phyloP scores from a whole-genome alignment of 2,329 filamentous ascomycete species.

The Talaromyces verruculosus region DNA sequence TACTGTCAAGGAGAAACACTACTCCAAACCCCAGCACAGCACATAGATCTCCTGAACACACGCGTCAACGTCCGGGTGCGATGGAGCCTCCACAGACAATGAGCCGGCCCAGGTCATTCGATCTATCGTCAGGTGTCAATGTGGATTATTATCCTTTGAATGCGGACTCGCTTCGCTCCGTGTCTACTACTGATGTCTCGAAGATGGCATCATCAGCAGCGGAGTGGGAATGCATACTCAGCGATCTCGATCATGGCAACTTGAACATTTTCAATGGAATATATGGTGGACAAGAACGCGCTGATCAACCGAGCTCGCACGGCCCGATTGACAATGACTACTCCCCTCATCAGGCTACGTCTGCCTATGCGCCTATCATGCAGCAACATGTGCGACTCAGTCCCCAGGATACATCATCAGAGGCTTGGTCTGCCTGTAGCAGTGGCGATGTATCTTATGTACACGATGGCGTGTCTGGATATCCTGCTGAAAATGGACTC shows the following conservation, averaged over 20 bases:
- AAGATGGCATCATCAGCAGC: constrained; percentile 56
- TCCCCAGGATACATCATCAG: constrained; percentile 40
- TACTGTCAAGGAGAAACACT: constrained; percentile 18
- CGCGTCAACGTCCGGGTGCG: background rate
- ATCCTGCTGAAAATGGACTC: constrained; percentile 58
- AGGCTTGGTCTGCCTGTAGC: constrained; percentile 42
- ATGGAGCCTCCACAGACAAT: constrained; percentile 30
- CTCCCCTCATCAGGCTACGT: constrained; percentile 8
- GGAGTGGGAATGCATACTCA: constrained; percentile 81
- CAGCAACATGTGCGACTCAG: constrained; percentile 16
- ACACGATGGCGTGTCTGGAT: constrained; percentile 55
- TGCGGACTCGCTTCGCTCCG: constrained; percentile 30
- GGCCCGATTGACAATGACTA: constrained; percentile 29
- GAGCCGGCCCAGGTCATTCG: constrained; percentile 24
- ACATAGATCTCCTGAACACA: background rate
- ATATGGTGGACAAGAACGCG: constrained; percentile 46
- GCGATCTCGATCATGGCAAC: constrained; percentile 74
- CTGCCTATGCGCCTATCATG: constrained; percentile 3
- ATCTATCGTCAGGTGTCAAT: constrained; percentile 38
- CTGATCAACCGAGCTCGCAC: constrained; percentile 38
- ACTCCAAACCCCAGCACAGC: background rate
- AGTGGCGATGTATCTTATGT: constrained; percentile 36
- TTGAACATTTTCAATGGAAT: constrained; percentile 69
- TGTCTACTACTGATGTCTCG: constrained; percentile 49
- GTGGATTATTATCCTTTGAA: constrained; percentile 59